phyloP scores from a whole-genome alignment of 1,139 yeast genomes.

The Pichia cactophila region DNA sequence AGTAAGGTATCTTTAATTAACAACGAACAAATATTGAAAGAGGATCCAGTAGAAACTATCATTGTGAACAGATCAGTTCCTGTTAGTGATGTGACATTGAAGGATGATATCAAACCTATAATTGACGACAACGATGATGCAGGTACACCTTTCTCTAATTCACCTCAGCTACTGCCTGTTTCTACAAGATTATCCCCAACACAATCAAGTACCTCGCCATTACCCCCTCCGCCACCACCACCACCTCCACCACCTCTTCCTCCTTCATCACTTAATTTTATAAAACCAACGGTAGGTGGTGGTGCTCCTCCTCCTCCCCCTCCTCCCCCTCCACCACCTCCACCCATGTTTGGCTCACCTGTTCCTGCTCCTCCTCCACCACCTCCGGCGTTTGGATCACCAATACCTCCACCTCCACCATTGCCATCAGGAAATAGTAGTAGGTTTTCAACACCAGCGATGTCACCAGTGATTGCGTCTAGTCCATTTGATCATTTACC shows the following conservation, averaged over 20 bases:
- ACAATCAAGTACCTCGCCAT: too few species aligned
- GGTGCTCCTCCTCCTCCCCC: slow-evolving; percentile 15
- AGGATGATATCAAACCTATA: neutral
- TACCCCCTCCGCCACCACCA: slow-evolving; percentile 12
- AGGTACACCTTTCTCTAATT: too few species aligned
- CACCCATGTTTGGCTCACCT: neutral
- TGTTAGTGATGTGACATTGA: neutral
- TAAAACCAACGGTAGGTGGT: neutral
- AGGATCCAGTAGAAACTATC: neutral
- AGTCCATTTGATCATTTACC: slow-evolving; percentile 54
- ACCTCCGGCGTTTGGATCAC: slow-evolving; percentile 23
- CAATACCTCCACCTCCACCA: slow-evolving; percentile 34
- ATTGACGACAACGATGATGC: too few species aligned
- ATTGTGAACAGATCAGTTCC: neutral
- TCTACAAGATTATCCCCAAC: too few species aligned
- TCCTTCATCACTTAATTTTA: slow-evolving; percentile 20
- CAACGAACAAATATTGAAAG: neutral
- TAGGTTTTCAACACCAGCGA: slow-evolving; percentile 17
- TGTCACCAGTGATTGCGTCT: slow-evolving; percentile 31
- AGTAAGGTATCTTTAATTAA: neutral
- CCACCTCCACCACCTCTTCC: slow-evolving; percentile 26
- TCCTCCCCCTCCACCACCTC: slow-evolving; percentile 25
- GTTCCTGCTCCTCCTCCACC: slow-evolving; percentile 24
- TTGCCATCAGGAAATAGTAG: slow-evolving; percentile 24
- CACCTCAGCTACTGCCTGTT: too few species aligned